Evolutionary conservation across 805 yeast species (phyloP), one percentile per base, ranked within the genome.

Genomic region (Candida khao-thaluensis): DNA sequence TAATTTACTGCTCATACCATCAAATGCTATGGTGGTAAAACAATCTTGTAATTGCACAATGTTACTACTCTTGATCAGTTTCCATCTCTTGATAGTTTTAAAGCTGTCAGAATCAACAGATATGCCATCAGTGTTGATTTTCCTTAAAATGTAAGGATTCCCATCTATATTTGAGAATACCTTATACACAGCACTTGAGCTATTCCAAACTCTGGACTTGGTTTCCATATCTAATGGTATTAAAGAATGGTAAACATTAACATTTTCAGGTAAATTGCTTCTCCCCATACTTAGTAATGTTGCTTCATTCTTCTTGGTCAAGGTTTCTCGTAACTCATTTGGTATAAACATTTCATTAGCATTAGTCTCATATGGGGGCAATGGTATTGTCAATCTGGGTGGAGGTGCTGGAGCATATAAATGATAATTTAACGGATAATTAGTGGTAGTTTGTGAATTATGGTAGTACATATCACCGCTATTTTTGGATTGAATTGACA

Each of bases 331-430:
- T 34, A 91, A 53, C 35, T 82, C 74, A 49, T 77, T 77, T 7
- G 89, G 79, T 8, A 91, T 74, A 56, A 90, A 90, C 53, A 93
- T 69, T 41, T 74, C 75, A 39, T 77, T 76, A 2, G 82, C 76
- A 22, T 78, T 79, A 30, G 88, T 74, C 61, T 89, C 90, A 56
- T 89, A 80, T 1, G 86, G 78, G 35, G 74, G 72, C 45, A 85
- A 64, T 10, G 81, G 79, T 7, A 76, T 60, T 28, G 72, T 70
- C 34, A 81, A 59, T 53, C 82, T 81, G 7, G 89, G 90, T 2
- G 90, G 87, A 7, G 96, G 91, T 21, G 79, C 74, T 2, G 97
- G 97, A 0, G 96, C 93, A 62, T 91, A 90, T 27, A 88, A 63
- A 61, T 90, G 96, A 57, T 86, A 85, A 53, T 88, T 88, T 30